Conservation (phyloP, 176 grass and related monocot genomes). For the bread wheat (Triticum aestivum) region IWGSC_CS_RefSeq_v2.1 NC_057799.1:622029564-622030063, state of each 20-base stretch:
- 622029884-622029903: neutral
- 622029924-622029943: neutral
- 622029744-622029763: neutral
- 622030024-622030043: neutral
- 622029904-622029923: neutral
- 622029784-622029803: neutral
- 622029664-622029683: neutral
- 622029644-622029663: neutral
- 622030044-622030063: too few relatives aligned
- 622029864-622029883: neutral
- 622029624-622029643: neutral
- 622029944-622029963: neutral
- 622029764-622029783: neutral
- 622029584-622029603: neutral
- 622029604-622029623: neutral
- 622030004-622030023: neutral
- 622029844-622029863: neutral
- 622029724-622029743: neutral
- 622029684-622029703: neutral
- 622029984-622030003: neutral
- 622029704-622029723: neutral
- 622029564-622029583: neutral
- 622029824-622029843: neutral
- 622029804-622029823: neutral
- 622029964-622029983: neutral